These are phyloP conservation scores for Melanogaster broomeanus DNA, from an alignment of 768 basidiomycete genomes.

Conservation along the genomic window DNA sequence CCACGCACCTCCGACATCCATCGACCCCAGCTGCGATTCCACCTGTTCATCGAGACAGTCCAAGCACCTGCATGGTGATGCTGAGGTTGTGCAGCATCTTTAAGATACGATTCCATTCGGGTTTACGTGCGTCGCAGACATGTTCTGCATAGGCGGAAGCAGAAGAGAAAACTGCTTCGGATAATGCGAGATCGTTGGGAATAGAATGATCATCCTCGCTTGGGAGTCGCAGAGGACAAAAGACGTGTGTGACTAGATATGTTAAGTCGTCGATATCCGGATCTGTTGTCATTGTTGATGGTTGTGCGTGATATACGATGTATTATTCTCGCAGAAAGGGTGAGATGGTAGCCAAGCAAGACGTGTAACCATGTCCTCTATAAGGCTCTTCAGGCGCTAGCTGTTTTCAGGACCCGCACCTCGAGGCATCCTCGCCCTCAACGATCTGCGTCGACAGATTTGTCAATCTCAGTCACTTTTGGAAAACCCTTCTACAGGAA, in stretches of 20 bases:
- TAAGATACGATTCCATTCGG: constrained; percentile 28
- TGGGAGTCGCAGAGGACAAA: constrained; percentile 42
- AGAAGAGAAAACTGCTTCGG: constrained; percentile 13
- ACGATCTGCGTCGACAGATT: not conserved
- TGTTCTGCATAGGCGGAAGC: constrained; percentile 18
- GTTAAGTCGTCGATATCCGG: constrained; percentile 18
- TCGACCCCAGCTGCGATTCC: constrained; percentile 12
- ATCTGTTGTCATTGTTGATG: too few relatives aligned
- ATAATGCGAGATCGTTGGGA: constrained; percentile 28
- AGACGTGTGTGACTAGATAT: constrained; percentile 36
- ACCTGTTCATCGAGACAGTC: constrained; percentile 9
- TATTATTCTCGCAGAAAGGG: too few relatives aligned
- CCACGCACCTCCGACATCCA: constrained; percentile 26
- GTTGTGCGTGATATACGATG: too few relatives aligned
- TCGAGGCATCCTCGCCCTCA: not conserved
- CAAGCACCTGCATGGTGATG: not conserved
- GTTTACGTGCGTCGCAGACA: constrained; percentile 4
- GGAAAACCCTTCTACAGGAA: not conserved
- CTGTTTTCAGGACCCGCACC: not conserved
- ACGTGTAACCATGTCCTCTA: not conserved
- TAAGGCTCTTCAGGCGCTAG: not conserved
- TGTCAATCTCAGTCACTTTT: not conserved
- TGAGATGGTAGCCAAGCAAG: too few relatives aligned
- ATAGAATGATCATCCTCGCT: constrained; percentile 31
- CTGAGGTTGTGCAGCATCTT: constrained; percentile 26